phyloP scores from a whole-genome alignment of 345 rosid species.

The Cochlearia excelsa region DNA sequence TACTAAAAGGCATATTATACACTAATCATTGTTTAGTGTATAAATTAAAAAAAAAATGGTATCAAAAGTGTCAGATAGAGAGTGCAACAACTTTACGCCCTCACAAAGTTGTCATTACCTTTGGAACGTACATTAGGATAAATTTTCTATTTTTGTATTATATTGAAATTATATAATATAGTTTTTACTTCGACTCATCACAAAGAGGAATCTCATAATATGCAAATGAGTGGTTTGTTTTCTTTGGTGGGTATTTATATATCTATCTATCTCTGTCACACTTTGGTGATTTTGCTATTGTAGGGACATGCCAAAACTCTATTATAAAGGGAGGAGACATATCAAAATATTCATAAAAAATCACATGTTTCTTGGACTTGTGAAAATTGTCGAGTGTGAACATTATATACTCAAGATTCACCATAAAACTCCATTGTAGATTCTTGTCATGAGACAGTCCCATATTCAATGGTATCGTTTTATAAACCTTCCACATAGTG shows the following conservation, averaged over 20 bases:
- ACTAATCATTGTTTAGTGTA: no score
- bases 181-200: slow-evolving; percentile 15
- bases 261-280: slow-evolving; percentile 10
- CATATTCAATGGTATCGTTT: neutral
- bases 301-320: slow-evolving; percentile 19
- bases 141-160: slow-evolving; percentile 22
- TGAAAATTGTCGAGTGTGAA: slow-evolving; percentile 32
- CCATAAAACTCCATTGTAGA: neutral
- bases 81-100: neutral
- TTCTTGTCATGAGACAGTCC: neutral
- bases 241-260: neutral
- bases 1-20: no score
- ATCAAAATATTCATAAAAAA: slow-evolving; percentile 17
- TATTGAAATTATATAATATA: slow-evolving; percentile 9
- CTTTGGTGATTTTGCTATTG: slow-evolving; percentile 22
- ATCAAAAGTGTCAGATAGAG: neutral
- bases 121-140: slow-evolving; percentile 1
- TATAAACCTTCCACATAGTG: neutral
- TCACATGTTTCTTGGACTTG: slow-evolving; percentile 31
- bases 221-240: slow-evolving; percentile 25
- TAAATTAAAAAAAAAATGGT: no score
- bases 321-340: slow-evolving; percentile 26
- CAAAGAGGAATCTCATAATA: slow-evolving; percentile 20
- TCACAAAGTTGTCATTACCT: neutral
- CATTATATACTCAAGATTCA: slow-evolving; percentile 4